Percentiles rank a stretch among this genome's conserved stretches.
Evolutionary conservation across 2,329 filamentous ascomycete genomes (phyloP).

Genomic region (Cyanodermella asteris): DNA sequence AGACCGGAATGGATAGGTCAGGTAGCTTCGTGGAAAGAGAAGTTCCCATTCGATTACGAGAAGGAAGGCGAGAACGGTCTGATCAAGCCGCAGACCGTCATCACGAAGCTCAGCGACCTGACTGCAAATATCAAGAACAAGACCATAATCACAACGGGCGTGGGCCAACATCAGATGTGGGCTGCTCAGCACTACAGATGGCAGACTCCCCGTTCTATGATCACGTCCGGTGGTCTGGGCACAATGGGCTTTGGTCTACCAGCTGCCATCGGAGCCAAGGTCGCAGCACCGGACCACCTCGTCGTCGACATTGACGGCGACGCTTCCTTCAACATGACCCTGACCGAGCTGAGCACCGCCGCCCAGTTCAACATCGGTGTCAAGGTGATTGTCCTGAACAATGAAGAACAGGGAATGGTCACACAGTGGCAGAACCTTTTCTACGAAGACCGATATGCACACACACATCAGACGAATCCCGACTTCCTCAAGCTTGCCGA

Average conservation of each 20-base stretch:
- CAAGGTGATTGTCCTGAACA: constrained; percentile 89
- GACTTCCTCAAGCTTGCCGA: constrained; percentile 86
- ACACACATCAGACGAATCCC: constrained; percentile 85
- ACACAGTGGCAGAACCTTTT: constrained; percentile 97
- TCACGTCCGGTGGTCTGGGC: constrained; percentile 86
- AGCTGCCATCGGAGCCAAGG: constrained; percentile 87
- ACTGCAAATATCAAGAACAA: constrained; percentile 59
- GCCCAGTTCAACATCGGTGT: constrained; percentile 91
- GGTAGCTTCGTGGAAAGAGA: constrained; percentile 76
- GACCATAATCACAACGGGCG: constrained; percentile 79
- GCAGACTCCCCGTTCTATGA: constrained; percentile 72
- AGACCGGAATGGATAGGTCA: constrained; percentile 73
- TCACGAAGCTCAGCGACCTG: constrained; percentile 72
- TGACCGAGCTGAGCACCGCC: constrained; percentile 83
- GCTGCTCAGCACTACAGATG: constrained; percentile 90
- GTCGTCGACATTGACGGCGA: constrained; percentile 95
- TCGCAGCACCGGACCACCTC: constrained; percentile 55
- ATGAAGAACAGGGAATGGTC: constrained; percentile 91
- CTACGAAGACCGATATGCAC: constrained; percentile 66
- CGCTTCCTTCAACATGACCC: constrained; percentile 97
- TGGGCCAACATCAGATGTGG: constrained; percentile 99
- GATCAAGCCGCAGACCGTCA: constrained; percentile 88
- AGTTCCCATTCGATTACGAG: constrained; percentile 71
- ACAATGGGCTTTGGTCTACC: constrained; percentile 94
- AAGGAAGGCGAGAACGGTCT: constrained; percentile 50